These are phyloP conservation scores for Carex scoparia DNA, from an alignment of 176 grass and related monocot genomes.

Conservation along the genomic window DNA sequence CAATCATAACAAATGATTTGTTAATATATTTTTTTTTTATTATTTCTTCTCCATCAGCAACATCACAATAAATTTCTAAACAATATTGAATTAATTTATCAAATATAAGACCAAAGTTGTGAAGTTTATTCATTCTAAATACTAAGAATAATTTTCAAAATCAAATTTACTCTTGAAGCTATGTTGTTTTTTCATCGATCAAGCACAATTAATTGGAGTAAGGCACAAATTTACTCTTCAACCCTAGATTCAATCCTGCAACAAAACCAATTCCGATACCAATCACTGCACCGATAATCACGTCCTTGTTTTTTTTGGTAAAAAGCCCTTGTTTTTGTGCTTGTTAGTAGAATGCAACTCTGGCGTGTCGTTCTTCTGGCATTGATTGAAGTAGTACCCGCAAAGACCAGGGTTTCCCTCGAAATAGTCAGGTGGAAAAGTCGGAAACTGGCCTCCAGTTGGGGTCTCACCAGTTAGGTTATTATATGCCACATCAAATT, in stretches of 20 bases:
- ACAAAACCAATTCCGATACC: conserved; percentile 48
- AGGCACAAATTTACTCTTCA: conserved; percentile 31
- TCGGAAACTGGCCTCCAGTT: conserved; percentile 69
- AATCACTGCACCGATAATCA: conserved; percentile 34
- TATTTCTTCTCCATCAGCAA: too few relatives aligned
- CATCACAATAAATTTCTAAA: too few relatives aligned
- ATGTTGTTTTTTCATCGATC: too few relatives aligned
- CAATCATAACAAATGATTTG: too few relatives aligned
- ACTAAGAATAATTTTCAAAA: too few relatives aligned
- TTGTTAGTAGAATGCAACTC: not conserved
- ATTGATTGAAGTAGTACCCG: conserved; percentile 26
- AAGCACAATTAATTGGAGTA: too few relatives aligned
- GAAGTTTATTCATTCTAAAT: too few relatives aligned
- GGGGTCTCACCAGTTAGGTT: conserved; percentile 57
- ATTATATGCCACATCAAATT: conserved; percentile 73
- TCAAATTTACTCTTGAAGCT: too few relatives aligned
- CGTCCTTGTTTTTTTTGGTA: not conserved
- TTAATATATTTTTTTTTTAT: too few relatives aligned
- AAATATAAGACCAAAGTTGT: too few relatives aligned
- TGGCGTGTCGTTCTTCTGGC: not conserved
- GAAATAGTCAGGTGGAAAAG: conserved; percentile 56
- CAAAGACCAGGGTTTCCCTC: conserved; percentile 63
- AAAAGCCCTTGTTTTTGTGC: conserved; percentile 34
- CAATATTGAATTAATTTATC: too few relatives aligned
- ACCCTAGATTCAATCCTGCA: conserved; percentile 39